Evolutionary conservation across 23 red algal species (phyloP).

Genomic region (Gracilariopsis chorda): DNA sequence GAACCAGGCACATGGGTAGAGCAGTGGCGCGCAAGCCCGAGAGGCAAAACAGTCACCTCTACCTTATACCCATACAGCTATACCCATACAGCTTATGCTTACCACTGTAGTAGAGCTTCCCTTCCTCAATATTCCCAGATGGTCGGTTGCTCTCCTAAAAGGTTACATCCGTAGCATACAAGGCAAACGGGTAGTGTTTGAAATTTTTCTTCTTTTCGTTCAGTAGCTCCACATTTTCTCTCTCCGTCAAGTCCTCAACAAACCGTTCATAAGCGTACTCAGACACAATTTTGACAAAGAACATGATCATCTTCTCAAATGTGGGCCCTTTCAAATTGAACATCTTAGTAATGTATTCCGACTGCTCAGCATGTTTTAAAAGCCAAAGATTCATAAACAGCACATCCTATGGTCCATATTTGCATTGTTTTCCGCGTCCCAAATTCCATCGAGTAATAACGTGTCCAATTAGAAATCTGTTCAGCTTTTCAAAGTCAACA

Average conservation of each 20-base stretch:
- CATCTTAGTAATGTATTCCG: neutral
- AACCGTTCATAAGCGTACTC: neutral
- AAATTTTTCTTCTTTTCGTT: neutral
- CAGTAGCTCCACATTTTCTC: neutral
- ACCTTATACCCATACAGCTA: too few relatives aligned
- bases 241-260: neutral
- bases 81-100: constrained; percentile 43
- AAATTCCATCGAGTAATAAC: neutral
- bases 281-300: neutral
- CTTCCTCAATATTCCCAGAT: constrained; percentile 10
- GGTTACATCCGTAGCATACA: constrained; percentile 21
- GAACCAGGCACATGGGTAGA: neutral
- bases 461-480: neutral
- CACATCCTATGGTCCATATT: neutral
- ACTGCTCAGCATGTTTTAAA: neutral
- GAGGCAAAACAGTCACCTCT: neutral
- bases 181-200: neutral
- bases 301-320: neutral
- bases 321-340: neutral
- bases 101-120: constrained; percentile 23
- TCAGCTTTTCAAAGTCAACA: neutral
- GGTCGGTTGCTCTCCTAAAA: constrained; percentile 8
- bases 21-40: neutral
- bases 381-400: neutral
- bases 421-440: neutral